Percentiles rank a stretch among this genome's conserved stretches.
phyloP scores from a whole-genome alignment of 139 green algal species.

The Trebouxia sp. region DNA sequence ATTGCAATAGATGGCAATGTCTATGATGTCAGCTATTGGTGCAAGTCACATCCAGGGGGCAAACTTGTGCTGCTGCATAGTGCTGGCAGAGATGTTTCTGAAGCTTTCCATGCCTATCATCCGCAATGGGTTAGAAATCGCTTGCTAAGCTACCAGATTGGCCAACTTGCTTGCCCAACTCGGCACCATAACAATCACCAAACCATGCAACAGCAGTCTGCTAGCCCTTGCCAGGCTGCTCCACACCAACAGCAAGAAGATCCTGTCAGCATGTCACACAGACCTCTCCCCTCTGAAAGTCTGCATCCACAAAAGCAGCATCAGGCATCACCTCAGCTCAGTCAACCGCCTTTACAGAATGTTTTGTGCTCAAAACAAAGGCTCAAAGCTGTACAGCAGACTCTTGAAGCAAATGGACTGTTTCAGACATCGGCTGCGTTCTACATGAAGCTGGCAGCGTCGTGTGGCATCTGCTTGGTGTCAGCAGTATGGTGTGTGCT shows the following conservation, averaged over 20 bases:
- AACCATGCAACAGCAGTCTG: too few relatives aligned
- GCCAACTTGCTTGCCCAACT: too few relatives aligned
- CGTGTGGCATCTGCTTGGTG: background rate
- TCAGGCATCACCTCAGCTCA: background rate
- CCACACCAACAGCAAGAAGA: too few relatives aligned
- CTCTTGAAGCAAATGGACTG: background rate
- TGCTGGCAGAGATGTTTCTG: background rate
- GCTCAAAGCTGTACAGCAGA: background rate
- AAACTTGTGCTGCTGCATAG: slow-evolving; percentile 4
- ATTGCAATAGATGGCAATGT: background rate
- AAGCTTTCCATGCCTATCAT: slow-evolving; percentile 14
- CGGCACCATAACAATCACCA: too few relatives aligned
- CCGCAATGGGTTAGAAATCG: background rate
- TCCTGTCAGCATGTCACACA: too few relatives aligned
- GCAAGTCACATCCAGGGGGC: background rate
- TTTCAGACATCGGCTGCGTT: background rate
- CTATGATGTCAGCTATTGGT: slow-evolving; percentile 19
- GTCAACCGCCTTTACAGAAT: too few relatives aligned
- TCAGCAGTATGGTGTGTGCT: background rate
- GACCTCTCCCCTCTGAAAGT: background rate
- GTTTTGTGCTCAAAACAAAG: too few relatives aligned
- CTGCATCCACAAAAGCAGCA: background rate
- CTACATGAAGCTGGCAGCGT: background rate
- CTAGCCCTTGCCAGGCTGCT: too few relatives aligned
- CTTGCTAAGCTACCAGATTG: background rate